Evolutionary conservation across 208 protist genomes (phyloP).

Genomic region (Strigomonas culicis): DNA sequence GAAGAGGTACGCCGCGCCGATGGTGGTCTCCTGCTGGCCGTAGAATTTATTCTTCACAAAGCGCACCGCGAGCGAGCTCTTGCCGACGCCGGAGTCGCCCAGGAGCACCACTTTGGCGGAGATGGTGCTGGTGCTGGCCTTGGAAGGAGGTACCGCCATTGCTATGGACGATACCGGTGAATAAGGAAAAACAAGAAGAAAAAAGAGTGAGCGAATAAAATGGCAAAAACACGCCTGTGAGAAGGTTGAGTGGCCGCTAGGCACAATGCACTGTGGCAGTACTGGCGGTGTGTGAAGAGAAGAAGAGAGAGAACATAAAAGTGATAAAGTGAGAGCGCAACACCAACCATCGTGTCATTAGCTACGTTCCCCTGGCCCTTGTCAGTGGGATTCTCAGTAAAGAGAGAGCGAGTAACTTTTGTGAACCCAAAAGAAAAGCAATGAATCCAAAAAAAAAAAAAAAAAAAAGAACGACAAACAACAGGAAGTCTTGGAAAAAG

Average conservation of each 20-base stretch:
- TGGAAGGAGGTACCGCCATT: conserved; percentile 6
- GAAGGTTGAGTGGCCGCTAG: too few species aligned
- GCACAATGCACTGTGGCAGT: too few species aligned
- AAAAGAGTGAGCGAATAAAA: conserved; percentile 6
- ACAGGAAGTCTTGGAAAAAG: conserved; percentile 10
- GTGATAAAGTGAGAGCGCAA: not conserved
- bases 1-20: conserved; percentile 86
- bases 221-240: not conserved
- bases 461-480: conserved; percentile 18
- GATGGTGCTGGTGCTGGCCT: conserved; percentile 27
- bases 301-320: not conserved
- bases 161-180: not conserved
- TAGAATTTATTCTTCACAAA: conserved; percentile 87
- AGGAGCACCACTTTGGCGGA: conserved; percentile 89
- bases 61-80: conserved; percentile 84
- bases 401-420: conserved; percentile 3
- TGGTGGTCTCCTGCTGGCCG: conserved; percentile 79
- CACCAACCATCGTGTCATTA: too few species aligned
- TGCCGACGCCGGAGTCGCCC: conserved; percentile 86
- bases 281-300: not conserved
- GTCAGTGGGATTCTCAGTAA: not conserved
- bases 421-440: conserved; percentile 1
- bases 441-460: conserved; percentile 12
- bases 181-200: conserved; percentile 11
- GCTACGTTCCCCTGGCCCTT: too few species aligned